phyloP scores from a whole-genome alignment of 2,329 filamentous ascomycete species.

The Nannizziopsis barbatae region DNA sequence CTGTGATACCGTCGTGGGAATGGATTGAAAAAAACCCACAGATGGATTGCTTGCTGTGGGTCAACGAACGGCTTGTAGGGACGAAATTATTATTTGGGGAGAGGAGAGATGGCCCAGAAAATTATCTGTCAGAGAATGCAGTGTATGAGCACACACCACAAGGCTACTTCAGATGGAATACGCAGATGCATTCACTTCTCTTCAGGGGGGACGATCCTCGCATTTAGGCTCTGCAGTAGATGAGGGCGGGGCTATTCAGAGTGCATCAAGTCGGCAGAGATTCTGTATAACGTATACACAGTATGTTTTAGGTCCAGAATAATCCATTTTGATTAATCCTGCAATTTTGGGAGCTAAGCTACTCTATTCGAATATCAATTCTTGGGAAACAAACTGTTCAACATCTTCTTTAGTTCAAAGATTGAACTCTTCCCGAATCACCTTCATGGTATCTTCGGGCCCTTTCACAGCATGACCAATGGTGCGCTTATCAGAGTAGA shows the following conservation, averaged over 20 bases:
- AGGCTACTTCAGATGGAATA: not conserved
- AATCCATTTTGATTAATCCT: too few species aligned
- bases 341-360: too few species aligned
- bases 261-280: too few species aligned
- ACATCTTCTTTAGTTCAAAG: slow-evolving; percentile 15
- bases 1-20: not conserved
- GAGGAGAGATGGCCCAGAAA: not conserved
- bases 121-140: not conserved
- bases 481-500: slow-evolving; percentile 70
- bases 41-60: not conserved
- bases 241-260: too few species aligned
- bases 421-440: slow-evolving; percentile 71
- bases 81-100: not conserved
- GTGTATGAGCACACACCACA: not conserved
- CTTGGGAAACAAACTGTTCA: too few species aligned
- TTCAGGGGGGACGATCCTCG: not conserved
- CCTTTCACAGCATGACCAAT: slow-evolving; percentile 72
- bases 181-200: not conserved
- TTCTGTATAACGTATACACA: too few species aligned
- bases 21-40: not conserved
- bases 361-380: too few species aligned
- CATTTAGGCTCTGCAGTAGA: too few species aligned
- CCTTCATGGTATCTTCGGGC: slow-evolving; percentile 69
- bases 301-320: too few species aligned
- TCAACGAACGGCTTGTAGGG: not conserved